Evolutionary conservation across 2,329 filamentous ascomycete species (phyloP).

Genomic region (Verticillium dahliae): DNA sequence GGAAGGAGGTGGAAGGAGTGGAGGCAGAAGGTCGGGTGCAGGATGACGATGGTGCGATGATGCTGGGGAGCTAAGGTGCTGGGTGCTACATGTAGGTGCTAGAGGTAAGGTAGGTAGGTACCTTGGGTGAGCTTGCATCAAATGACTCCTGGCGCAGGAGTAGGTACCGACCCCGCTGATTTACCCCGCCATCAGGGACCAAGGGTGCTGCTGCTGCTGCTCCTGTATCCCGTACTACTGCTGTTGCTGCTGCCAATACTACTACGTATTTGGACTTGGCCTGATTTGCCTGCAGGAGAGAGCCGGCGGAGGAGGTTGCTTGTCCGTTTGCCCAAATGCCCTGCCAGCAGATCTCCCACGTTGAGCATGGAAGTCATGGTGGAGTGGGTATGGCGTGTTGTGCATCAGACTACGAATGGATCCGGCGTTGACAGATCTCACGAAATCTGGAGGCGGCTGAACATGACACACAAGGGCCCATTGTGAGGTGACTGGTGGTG

Average conservation of each 20-base stretch:
- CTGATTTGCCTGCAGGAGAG: no score
- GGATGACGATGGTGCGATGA: not conserved
- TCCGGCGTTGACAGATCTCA: not conserved
- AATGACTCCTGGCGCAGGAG: not conserved
- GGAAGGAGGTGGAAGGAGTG: not conserved
- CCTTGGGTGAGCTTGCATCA: not conserved
- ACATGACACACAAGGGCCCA: not conserved
- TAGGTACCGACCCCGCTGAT: not conserved
- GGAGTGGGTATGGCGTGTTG: not conserved
- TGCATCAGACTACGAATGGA: not conserved
- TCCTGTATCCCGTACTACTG: not conserved
- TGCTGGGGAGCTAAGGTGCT: not conserved
- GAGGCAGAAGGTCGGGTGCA: not conserved
- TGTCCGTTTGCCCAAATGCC: no score
- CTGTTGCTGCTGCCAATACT: not conserved
- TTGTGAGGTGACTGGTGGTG: not conserved
- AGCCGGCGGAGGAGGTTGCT: no score
- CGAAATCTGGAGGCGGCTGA: not conserved
- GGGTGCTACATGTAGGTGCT: not conserved
- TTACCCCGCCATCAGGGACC: not conserved
- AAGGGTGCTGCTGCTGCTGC: not conserved
- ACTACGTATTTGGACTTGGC: no score
- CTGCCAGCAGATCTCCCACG: no score
- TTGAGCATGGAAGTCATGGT: not conserved
- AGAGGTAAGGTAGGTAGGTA: not conserved